These are phyloP conservation scores for Phallus indusiatus DNA, from an alignment of 768 basidiomycete species.

Conservation along the genomic window DNA sequence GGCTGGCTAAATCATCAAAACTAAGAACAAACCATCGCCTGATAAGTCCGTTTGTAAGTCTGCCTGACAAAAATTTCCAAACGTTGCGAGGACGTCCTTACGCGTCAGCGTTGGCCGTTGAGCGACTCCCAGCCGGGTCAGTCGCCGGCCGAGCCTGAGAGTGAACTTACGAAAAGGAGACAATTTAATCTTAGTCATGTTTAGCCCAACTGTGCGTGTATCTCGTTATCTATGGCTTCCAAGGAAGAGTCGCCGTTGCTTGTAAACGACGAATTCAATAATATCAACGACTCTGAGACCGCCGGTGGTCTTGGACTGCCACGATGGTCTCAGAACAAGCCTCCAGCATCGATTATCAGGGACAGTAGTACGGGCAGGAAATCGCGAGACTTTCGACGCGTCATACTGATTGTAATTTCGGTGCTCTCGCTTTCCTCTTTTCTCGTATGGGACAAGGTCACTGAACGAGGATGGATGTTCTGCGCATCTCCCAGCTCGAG, in stretches of 20 bases:
- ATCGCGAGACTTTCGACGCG: not conserved
- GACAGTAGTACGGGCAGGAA: not conserved
- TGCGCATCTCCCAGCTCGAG: not conserved
- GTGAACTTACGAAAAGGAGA: too few relatives aligned
- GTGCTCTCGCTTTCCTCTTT: not conserved
- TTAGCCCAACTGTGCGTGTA: too few relatives aligned
- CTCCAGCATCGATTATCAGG: too few relatives aligned
- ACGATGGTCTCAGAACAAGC: not conserved
- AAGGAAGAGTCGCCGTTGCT: conserved; percentile 1
- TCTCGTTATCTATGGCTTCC: not conserved
- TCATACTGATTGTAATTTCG: not conserved
- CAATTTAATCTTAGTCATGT: too few relatives aligned
- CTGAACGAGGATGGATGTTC: not conserved
- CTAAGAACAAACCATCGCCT: too few relatives aligned
- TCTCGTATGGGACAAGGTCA: not conserved
- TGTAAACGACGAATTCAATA: not conserved
- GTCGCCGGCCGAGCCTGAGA: too few relatives aligned
- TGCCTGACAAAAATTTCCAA: too few relatives aligned
- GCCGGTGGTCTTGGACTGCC: not conserved
- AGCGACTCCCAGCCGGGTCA: too few relatives aligned
- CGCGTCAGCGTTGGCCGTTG: too few relatives aligned
- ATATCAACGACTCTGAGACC: not conserved
- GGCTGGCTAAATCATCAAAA: too few relatives aligned
- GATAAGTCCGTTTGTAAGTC: too few relatives aligned
- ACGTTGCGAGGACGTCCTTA: too few relatives aligned